A percentile compares a stretch with the other conserved stretches of the same genome.
Evolutionary conservation across 2,329 filamentous ascomycete species (phyloP).

Genomic region (Lecanicillium sp.): DNA sequence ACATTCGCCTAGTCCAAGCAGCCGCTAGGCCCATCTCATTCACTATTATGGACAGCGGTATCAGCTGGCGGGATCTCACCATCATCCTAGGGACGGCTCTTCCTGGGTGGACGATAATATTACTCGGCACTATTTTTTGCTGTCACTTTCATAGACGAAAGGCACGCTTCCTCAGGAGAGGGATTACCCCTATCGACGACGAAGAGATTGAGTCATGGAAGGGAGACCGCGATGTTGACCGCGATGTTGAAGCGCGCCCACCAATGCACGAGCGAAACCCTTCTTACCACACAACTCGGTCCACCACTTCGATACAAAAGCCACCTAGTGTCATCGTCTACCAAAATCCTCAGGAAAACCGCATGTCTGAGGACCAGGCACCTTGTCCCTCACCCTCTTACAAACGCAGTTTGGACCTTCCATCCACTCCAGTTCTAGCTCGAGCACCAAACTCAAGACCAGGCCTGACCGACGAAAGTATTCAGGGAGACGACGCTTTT

Average conservation of each 20-base stretch:
- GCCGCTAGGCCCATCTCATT: too few relatives aligned
- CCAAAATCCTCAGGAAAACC: slow-evolving; percentile 20
- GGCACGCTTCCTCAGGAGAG: slow-evolving; percentile 39
- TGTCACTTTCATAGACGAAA: slow-evolving; percentile 31
- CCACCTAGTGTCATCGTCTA: slow-evolving; percentile 48
- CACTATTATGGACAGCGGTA: slow-evolving; percentile 4
- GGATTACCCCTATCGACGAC: slow-evolving; percentile 54
- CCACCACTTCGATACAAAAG: slow-evolving; percentile 31
- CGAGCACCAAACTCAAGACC: slow-evolving; percentile 53
- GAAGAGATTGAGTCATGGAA: slow-evolving; percentile 61
- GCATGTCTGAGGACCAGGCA: slow-evolving; percentile 21
- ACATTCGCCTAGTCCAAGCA: too few relatives aligned
- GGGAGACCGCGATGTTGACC: slow-evolving; percentile 19
- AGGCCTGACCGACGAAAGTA: slow-evolving; percentile 52
- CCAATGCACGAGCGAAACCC: slow-evolving; percentile 19
- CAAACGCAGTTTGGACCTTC: slow-evolving; percentile 36
- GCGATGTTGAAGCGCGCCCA: too few relatives aligned
- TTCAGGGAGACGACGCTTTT: slow-evolving; percentile 54
- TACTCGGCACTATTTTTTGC: slow-evolving; percentile 24
- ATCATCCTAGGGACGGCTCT: slow-evolving; percentile 45
- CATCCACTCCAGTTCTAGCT: slow-evolving; percentile 44
- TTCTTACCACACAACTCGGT: slow-evolving; percentile 11
- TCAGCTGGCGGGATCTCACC: slow-evolving; percentile 21
- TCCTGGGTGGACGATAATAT: slow-evolving; percentile 30
- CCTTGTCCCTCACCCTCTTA: slow-evolving; percentile 22